Evolutionary conservation across 129 eudicot species (phyloP).

Genomic region (Kitagawia praeruptora): DNA sequence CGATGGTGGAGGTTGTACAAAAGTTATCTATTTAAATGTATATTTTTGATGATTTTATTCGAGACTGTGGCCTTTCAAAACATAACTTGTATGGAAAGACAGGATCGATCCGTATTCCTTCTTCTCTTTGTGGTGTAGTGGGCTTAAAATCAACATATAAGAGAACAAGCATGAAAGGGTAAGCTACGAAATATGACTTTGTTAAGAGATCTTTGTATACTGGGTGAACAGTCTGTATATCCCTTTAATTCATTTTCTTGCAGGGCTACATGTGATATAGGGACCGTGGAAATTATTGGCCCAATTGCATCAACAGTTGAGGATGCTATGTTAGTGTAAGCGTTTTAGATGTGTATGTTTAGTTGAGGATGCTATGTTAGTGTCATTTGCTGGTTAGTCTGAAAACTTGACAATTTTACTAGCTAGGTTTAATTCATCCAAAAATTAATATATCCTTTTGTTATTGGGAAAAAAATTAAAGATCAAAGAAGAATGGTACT

Average conservation of each 20-base stretch:
- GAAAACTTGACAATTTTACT: too few species aligned
- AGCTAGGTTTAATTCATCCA: too few species aligned
- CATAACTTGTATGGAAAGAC: slow-evolving; percentile 19
- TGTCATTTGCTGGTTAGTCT: too few species aligned
- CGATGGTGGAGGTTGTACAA: slow-evolving; percentile 91
- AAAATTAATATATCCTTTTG: too few species aligned
- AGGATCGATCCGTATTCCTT: slow-evolving; percentile 95
- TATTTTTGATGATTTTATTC: neutral
- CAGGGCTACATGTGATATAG: slow-evolving; percentile 72
- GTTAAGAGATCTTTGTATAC: neutral
- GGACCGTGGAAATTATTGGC: slow-evolving; percentile 82
- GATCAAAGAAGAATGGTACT: too few species aligned
- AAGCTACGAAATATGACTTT: slow-evolving; percentile 14
- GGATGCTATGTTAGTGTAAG: slow-evolving; percentile 87
- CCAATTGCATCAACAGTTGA: slow-evolving; percentile 84
- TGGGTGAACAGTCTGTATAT: neutral
- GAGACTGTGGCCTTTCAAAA: slow-evolving; percentile 5
- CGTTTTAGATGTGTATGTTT: neutral
- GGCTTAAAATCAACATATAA: slow-evolving; percentile 88
- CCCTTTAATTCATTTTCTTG: slow-evolving; percentile 15
- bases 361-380: too few species aligned
- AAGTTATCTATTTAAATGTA: neutral
- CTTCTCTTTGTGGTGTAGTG: slow-evolving; percentile 92
- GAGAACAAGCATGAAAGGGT: slow-evolving; percentile 69
- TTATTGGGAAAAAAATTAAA: too few species aligned